Base-by-base conservation (phyloP, 2,329 filamentous ascomycete species). In the Apiospora koreana region DNA sequence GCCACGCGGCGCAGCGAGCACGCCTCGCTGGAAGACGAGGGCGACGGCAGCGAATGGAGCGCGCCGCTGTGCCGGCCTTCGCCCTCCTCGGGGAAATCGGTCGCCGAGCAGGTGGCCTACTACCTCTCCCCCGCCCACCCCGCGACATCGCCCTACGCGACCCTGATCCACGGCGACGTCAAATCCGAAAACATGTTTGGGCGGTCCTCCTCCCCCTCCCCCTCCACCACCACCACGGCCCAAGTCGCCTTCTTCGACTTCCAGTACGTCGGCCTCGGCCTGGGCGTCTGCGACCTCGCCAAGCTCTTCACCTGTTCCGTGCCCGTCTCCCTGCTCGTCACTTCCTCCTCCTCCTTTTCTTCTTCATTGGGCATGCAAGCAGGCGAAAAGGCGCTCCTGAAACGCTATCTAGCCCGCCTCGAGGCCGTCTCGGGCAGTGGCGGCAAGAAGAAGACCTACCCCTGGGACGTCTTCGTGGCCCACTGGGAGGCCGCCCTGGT, bases 181-280 rank as follows among this genome's bases (percentile, higher is more conserved):
- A 93, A 93, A 77, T 90, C 88, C 0, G 90, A 92, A 73, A 93
- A 93, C 71, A 83, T 92, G 8, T 92, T 92, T 75, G 88, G 87
- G 0, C 41, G 25, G 25, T 12, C 23, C 7, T 23, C 41, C 0
- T 2, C 43, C 1, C 12, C 41, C 0, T 6, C 43, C 2, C 9
- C 45, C 1, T 50, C 43, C 2, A 14, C 42, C 3, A 16, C 1
- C 21, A 3, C 23, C 8, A 1, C 87, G 0, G 79, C 86, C 1
- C 71, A 80, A 3, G 88, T 90, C 1, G 89, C 88, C 0, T 90
- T 93, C 72, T 92, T 89, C 74, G 91, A 93, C 76, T 93, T 93
- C 69, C 91, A 93, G 74, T 93, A 93, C 73, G 85, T 87, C 0
- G 91, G 91, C 0, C 78, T 91, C 0, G 90, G 91, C 0, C 77